Conservation (phyloP, 345 rosid genomes). For the Ailanthus altissimus region DNA sequence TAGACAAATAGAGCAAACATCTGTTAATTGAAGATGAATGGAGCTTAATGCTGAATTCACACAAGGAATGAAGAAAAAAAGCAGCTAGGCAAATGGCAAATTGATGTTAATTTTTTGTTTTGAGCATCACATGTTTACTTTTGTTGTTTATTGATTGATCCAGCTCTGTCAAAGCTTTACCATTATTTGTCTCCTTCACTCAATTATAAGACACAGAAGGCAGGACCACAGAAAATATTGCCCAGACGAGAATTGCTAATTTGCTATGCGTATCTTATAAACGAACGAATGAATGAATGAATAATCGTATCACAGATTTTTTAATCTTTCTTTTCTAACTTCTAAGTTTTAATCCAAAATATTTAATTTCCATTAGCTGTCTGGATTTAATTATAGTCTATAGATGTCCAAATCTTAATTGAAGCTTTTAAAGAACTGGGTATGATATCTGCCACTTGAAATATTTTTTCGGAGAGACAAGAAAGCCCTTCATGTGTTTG, state of each 20-base stretch:
- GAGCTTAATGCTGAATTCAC: not conserved
- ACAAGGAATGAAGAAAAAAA: not conserved
- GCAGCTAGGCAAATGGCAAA: not conserved
- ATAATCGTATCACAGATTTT: conserved; percentile 28
- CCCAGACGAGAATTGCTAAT: not conserved
- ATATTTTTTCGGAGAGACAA: not conserved
- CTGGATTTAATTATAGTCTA: conserved; percentile 38
- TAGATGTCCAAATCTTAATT: conserved; percentile 42
- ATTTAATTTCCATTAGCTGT: conserved; percentile 38
- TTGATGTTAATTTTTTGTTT: conserved; percentile 5
- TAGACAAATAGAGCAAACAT: not conserved
- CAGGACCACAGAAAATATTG: conserved; percentile 9
- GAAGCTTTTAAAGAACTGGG: conserved; percentile 28
- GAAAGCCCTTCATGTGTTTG: conserved; percentile 4
- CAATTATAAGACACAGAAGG: conserved; percentile 24
- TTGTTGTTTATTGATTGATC: conserved; percentile 27
- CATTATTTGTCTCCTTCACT: conserved; percentile 38
- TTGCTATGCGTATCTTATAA: not conserved
- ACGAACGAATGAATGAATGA: not conserved
- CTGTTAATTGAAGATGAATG: not conserved
- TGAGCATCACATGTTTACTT: conserved; percentile 32
- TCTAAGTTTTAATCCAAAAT: not conserved
- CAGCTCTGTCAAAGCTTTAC: conserved; percentile 16
- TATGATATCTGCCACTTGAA: conserved; percentile 31
- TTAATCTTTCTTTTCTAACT: not conserved